These are phyloP conservation scores for Monilinia vaccinii-corymbosi DNA, from an alignment of 2,329 filamentous ascomycete genomes.

Conservation along the genomic window DNA sequence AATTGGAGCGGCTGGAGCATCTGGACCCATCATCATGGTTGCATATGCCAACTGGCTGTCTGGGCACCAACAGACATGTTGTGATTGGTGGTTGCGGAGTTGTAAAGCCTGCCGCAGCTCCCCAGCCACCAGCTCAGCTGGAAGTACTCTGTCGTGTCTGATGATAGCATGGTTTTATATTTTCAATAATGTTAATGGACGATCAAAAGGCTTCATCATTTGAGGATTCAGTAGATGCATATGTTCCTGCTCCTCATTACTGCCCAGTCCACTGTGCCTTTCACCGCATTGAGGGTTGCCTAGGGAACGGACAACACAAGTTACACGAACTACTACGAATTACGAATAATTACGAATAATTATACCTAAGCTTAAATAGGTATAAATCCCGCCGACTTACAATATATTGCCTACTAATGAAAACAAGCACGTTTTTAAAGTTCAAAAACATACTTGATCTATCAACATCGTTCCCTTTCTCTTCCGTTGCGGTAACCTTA, in stretches of 20 bases:
- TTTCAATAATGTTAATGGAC: neutral
- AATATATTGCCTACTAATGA: slow-evolving; percentile 8
- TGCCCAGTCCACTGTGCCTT: neutral
- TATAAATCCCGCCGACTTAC: too few relatives aligned
- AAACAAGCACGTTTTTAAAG: slow-evolving; percentile 6
- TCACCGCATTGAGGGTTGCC: slow-evolving; percentile 4
- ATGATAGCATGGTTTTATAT: neutral
- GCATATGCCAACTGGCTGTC: neutral
- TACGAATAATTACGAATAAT: too few relatives aligned
- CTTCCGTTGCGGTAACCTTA: neutral
- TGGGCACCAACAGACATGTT: neutral
- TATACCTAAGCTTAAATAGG: too few relatives aligned
- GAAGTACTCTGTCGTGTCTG: neutral
- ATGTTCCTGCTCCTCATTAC: neutral
- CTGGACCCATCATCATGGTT: neutral
- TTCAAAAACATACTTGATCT: too few relatives aligned
- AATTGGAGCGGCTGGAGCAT: too few relatives aligned
- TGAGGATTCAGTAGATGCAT: neutral
- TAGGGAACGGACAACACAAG: slow-evolving; percentile 1
- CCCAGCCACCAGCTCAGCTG: slow-evolving; percentile 7
- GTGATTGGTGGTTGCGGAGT: neutral
- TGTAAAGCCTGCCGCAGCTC: slow-evolving; percentile 5
- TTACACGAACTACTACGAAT: too few relatives aligned
- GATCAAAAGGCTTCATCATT: slow-evolving; percentile 9
- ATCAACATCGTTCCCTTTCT: neutral